Evolutionary conservation across 306 rosid species (phyloP).

Genomic region (Acacia confusa): DNA sequence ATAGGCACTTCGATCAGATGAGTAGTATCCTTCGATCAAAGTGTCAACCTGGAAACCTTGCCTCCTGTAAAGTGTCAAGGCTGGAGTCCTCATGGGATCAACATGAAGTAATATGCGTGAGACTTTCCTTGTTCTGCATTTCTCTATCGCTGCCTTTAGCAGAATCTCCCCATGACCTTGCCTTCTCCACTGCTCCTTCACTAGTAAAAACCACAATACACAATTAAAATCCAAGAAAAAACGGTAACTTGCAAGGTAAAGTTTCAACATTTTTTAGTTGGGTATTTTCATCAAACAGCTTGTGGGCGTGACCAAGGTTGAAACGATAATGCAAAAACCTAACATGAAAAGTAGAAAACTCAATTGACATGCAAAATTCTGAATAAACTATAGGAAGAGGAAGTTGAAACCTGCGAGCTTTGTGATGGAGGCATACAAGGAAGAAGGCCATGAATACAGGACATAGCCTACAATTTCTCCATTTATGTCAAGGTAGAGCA

Average conservation of each 20-base stretch:
- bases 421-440: conserved; percentile 71
- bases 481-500: conserved; percentile 59
- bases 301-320: conserved; percentile 9
- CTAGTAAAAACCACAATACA: conserved; percentile 36
- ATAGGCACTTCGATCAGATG: conserved; percentile 73
- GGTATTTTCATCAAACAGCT: conserved; percentile 53
- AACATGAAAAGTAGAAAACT: conserved; percentile 10
- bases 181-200: conserved; percentile 75
- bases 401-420: conserved; percentile 76
- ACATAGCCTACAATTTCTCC: conserved; percentile 69
- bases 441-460: conserved; percentile 90
- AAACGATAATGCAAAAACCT: neutral
- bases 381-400: neutral
- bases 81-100: conserved; percentile 70
- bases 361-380: neutral
- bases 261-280: conserved; percentile 15
- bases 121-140: conserved; percentile 70
- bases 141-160: conserved; percentile 71
- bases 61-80: conserved; percentile 74
- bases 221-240: too few relatives aligned
- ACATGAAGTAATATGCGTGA: conserved; percentile 79
- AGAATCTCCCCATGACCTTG: conserved; percentile 82
- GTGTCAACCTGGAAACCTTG: conserved; percentile 73
- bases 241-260: neutral
- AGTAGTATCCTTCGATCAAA: conserved; percentile 71